Base-by-base conservation (phyloP, 306 rosid species). In the Delonix regia region DNA sequence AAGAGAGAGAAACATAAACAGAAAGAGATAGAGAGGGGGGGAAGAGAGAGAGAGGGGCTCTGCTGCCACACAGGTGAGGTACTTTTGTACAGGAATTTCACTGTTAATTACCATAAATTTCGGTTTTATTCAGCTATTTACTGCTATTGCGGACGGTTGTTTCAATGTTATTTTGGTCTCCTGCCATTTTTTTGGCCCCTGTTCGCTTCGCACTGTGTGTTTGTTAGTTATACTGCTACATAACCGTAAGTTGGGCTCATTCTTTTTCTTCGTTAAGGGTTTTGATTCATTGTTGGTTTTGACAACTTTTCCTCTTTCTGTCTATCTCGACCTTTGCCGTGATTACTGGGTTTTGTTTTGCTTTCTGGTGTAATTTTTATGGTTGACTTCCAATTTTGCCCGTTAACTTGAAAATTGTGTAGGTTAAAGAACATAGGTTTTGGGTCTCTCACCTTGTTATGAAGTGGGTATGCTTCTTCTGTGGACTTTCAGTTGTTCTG, bases 341-440 rank as follows among this genome's bases (percentile, higher is more conserved):
- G 80, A 34, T 3, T 56, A 28, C 63, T 80, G 61, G 2, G n/a
- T 68, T 60, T 79, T 84, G 76, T 56, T 69, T 28, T 30, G 27
- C 56, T 78, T 57, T 74, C 19, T 39, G 45, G 44, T 48, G 9
- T 21, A 33, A 55, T 78, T 87, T 76, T 61, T 33, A 75, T 78
- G 85, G 94, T 91, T 93, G 93, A 91, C 91, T 88, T 83, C 55
- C n/a, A 81, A 78, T 89, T 76, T 66, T 16, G 42, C 24, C 13
- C 15, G 70, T 84, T 77, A 83, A 83, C 85, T 80, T 19, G 47
- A 36, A 51, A 57, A 48, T 52, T 87, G 72, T 80, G 69, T 71
- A 57, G 55, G 51, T 76, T 81, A 69, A 59, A 19, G n/a, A 53
- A 21, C 51, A 11, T 74, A 68, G 75, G 74, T 62, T 75, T 77